A percentile compares a stretch with the other conserved stretches of the same genome.
phyloP scores from a whole-genome alignment of 208 protist genomes.

The Crithidia acanthocephali region DNA sequence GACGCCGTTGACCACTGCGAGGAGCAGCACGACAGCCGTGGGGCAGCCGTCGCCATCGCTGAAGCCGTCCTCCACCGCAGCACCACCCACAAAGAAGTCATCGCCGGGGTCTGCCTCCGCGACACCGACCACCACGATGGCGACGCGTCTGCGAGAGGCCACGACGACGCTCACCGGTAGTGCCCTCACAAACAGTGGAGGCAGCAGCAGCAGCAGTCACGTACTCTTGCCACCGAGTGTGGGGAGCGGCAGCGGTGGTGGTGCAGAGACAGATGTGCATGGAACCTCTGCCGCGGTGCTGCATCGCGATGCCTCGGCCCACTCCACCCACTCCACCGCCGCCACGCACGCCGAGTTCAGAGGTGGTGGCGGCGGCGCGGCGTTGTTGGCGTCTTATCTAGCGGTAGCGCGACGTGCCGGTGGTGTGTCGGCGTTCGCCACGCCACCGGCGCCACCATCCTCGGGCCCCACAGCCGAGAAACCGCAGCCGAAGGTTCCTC shows the following conservation, averaged over 20 bases:
- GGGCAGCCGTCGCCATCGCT: not conserved
- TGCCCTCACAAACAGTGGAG: not conserved
- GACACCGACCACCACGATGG: conserved; percentile 5
- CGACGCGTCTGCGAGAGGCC: conserved; percentile 11
- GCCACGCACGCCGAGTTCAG: not conserved
- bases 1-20: too few species aligned
- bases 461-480: not conserved
- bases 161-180: too few species aligned
- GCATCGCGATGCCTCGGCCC: not conserved
- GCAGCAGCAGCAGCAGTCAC: not conserved
- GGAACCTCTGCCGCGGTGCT: not conserved
- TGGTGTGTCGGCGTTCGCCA: not conserved
- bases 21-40: not conserved
- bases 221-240: conserved; percentile 11
- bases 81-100: not conserved
- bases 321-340: not conserved
- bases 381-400: conserved; percentile 5
- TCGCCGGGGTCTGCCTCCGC: not conserved
- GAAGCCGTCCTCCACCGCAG: not conserved
- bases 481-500: not conserved
- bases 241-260: not conserved
- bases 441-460: not conserved
- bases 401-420: conserved; percentile 1
- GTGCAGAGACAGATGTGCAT: not conserved
- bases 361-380: not conserved